These are phyloP conservation scores for Pseudogymnoascus sp. DNA, from an alignment of 2,329 filamentous ascomycete genomes.

Conservation along the genomic window DNA sequence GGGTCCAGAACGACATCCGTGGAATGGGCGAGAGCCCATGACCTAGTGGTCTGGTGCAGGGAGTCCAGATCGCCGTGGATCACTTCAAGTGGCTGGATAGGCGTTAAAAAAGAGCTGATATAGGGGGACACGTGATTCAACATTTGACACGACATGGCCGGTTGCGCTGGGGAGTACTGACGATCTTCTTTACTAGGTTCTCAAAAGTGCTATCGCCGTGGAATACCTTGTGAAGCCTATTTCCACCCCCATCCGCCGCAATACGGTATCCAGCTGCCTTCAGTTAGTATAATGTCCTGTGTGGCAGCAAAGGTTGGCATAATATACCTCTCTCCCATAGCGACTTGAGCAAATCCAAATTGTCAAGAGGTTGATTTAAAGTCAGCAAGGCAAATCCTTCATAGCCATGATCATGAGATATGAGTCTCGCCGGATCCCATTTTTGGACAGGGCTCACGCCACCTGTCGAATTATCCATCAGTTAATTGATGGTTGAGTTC, in stretches of 20 bases:
- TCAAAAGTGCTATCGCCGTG: slow-evolving; percentile 9
- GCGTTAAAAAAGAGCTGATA: not conserved
- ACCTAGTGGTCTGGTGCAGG: slow-evolving; percentile 49
- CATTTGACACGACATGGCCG: not conserved
- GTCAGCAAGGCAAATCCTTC: slow-evolving; percentile 10
- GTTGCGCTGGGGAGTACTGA: not conserved
- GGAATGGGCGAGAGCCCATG: slow-evolving; percentile 36
- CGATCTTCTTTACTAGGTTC: slow-evolving; percentile 7
- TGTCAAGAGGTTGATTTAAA: slow-evolving; percentile 12
- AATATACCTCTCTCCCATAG: slow-evolving; percentile 14
- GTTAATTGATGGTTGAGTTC: not conserved
- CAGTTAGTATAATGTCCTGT: slow-evolving; percentile 14
- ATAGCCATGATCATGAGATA: not conserved
- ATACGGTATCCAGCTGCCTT: slow-evolving; percentile 54
- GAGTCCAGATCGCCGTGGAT: slow-evolving; percentile 94
- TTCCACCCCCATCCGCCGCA: slow-evolving; percentile 88
- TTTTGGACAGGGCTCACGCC: not conserved
- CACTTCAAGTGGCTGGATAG: slow-evolving; percentile 48
- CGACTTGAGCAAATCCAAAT: slow-evolving; percentile 9
- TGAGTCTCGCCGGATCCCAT: slow-evolving; percentile 2
- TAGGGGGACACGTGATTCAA: not conserved
- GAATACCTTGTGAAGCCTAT: slow-evolving; percentile 37
- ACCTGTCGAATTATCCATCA: not conserved
- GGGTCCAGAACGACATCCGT: slow-evolving; percentile 59
- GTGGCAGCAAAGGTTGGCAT: slow-evolving; percentile 5